Conservation (phyloP, 1,139 yeast species). For the Debaryomyces coudertii region DNA sequence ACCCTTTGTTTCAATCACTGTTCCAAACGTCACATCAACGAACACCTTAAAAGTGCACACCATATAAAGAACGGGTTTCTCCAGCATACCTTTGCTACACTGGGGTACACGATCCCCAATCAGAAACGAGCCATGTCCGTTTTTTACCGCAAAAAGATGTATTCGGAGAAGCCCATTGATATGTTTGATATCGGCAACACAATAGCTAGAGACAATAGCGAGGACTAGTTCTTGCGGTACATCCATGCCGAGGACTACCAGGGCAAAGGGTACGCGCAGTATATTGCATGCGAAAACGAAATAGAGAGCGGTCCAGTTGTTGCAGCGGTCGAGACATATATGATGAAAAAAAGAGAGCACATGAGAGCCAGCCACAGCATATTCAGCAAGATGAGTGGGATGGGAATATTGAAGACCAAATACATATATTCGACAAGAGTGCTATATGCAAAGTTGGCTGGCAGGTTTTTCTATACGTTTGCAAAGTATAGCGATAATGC, state of each 20-base stretch:
- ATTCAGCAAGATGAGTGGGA: conserved; percentile 1
- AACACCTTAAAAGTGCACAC: not conserved
- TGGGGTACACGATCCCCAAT: not conserved
- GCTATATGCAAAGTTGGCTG: conserved; percentile 1
- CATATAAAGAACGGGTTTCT: not conserved
- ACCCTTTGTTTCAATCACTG: conserved; percentile 1
- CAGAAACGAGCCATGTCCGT: not conserved
- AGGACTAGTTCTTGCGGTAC: conserved; percentile 1
- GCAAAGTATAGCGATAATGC: not conserved
- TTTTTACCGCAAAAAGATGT: not conserved
- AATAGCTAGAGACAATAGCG: not conserved
- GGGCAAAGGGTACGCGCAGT: not conserved
- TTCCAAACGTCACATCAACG: not conserved
- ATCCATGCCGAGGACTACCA: not conserved
- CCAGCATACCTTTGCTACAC: not conserved
- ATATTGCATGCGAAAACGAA: not conserved
- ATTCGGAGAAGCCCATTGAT: not conserved
- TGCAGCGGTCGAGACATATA: not conserved
- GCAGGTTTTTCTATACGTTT: not conserved
- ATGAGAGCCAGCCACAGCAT: conserved; percentile 1
- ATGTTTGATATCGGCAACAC: not conserved
- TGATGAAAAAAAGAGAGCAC: not conserved
- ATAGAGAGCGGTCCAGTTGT: not conserved
- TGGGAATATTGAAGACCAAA: not conserved
- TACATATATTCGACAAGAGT: not conserved